Evolutionary conservation across 257 asterid species (phyloP), one percentile per base, ranked within the genome.

Genomic region (Primulina huaijiensis): DNA sequence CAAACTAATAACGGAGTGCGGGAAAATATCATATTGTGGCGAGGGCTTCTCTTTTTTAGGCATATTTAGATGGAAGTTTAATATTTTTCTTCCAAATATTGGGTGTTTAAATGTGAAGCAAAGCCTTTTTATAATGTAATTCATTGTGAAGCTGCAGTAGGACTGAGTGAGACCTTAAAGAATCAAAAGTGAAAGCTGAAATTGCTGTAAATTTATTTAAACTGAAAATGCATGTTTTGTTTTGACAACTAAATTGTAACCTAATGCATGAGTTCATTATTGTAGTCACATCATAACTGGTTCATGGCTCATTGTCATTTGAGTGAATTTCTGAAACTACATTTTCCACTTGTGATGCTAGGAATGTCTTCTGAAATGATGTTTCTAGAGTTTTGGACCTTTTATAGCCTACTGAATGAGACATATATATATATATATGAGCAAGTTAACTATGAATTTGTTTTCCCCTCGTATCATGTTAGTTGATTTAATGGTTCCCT

Each of bases 261-360:
- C n/a, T 43, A 12, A 43, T 43, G 53, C 53, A 11, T 4, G 53
- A 43, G 53, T 12, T 43, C 53, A 12, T 43, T 11, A 43, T 8
- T 12, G 62, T 4, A 37, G 58, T 19, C 23, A 21, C 70, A 63
- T 59, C 55, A 52, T 8, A 52, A 53, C 17, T 74, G 68, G 64
- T 52, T 64, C 63, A 74, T 38, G 65, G 73, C 55, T 66, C 71
- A 38, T 50, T 46, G 63, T 61, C 60, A 20, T 46, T 72, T 63
- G 65, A 35, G 23, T 64, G 53, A 60, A 68, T 50, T 29, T 37
- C 61, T 70, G 27, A 21, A 38, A 52, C 68, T 34, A 40, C 21
- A 16, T 30, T 55, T 58, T 59, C 27, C 19, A 19, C 43, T 2
- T 31, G 30, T 38, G 40, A 63, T 63, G 67, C 50, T 76, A 53